Percentiles rank a stretch among this genome's conserved stretches.
phyloP scores from a whole-genome alignment of 2,329 filamentous ascomycete species.

The Colletotrichum salicis region DNA sequence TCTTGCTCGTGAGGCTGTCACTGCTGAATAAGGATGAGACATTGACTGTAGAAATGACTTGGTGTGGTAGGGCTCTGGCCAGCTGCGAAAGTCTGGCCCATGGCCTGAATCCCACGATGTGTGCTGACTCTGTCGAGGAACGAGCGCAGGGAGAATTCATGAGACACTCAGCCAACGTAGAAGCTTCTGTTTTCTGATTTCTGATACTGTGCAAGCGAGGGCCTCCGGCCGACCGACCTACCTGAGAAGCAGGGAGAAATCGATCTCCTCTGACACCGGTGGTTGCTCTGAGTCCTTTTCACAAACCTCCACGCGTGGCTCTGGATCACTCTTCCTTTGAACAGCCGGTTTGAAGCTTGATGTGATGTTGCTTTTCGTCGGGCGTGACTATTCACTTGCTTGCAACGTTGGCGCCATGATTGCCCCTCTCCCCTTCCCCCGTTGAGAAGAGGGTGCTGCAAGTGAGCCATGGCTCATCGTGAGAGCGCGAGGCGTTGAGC shows the following conservation, averaged over 20 bases:
- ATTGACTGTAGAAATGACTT: neutral
- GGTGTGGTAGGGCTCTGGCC: neutral
- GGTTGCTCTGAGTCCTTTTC: neutral
- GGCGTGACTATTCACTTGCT: neutral
- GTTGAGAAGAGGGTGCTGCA: neutral
- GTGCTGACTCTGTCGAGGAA: neutral
- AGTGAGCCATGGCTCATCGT: neutral
- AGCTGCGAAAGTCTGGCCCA: no score
- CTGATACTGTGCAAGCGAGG: neutral
- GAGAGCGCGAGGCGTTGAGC: neutral
- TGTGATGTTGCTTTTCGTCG: neutral
- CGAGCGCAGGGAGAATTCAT: neutral
- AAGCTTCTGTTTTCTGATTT: neutral
- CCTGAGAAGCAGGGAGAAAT: neutral
- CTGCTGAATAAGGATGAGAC: neutral
- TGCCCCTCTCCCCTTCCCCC: neutral
- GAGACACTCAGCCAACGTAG: neutral
- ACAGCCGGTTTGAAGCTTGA: neutral
- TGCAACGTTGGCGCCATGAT: neutral
- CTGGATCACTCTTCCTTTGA: neutral
- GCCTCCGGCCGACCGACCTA: neutral
- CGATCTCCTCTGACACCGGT: neutral
- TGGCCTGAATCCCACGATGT: neutral
- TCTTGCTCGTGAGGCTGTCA: neutral
- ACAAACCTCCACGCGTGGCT: neutral